Base-by-base conservation (phyloP, 371 early-diverging fungal species). In the Zychaea mexicana region DNA sequence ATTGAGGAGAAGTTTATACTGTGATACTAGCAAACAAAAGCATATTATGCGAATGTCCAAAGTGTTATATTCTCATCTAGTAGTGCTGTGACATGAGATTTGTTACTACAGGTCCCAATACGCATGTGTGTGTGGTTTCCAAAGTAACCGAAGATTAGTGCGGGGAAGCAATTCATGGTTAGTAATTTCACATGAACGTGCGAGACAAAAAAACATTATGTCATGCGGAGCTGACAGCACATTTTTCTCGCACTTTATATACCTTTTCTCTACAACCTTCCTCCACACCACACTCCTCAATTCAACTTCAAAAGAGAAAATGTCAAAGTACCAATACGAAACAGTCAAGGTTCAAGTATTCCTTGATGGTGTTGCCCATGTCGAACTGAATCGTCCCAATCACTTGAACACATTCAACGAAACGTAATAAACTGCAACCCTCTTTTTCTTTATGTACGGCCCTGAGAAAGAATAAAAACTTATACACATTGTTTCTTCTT, bases 361-460 rank as follows among this genome's bases (percentile, higher is more conserved):
- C 21, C 57, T 80, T 15, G 84, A 84, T 17, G 84, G 83, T 31
- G 89, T 96, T 39, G 85, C 92, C 36, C 94, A 90, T 59, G 92
- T 97, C 31, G 85, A 91, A 64, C 82, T 97, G 49, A 90, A 92
- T 76, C 81, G 96, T 8, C 93, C 96, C 12, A 78, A 86, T 61
- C 84, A 89, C 60, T 76, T 94, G 57, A 96, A 96, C 71, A 85
- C 94, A 22, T 88, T 95, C 74, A 92, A 88, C 73, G 61, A 70
- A 36, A 72, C 65, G 89, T 85, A 73, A 60, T 15, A 42, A 15
- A 1, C n/a, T 42, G 42, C 22, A 15, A 36, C 9, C 15, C 15
- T 15, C 9, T 36, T 36, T 36, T 36, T 36, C 15, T 36, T 36
- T 15, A 15, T 36, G n/a, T n/a, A n/a, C n/a, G n/a, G 13, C 22